Conservation (phyloP, 2,329 filamentous ascomycete species). For the Ceratocystiopsis sp. region DNA sequence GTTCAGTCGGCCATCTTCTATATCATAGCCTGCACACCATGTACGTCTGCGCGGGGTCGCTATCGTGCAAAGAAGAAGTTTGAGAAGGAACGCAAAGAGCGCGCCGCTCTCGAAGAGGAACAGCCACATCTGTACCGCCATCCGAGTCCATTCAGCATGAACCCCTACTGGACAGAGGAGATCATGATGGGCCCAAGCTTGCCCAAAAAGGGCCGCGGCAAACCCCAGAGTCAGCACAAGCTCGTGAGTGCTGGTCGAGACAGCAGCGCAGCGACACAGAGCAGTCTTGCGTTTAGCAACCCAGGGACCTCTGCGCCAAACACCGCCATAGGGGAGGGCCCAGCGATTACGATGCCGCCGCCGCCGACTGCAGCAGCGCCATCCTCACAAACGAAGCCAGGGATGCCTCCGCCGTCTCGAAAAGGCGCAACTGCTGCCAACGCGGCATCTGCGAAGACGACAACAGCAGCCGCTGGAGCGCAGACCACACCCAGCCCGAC, state of each 20-base stretch:
- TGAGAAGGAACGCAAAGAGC: conserved; percentile 47
- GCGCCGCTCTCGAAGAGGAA: conserved; percentile 46
- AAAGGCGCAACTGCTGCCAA: no score
- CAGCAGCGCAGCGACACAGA: conserved; percentile 25
- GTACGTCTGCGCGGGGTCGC: conserved; percentile 51
- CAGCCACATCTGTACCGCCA: conserved; percentile 63
- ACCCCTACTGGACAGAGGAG: conserved; percentile 78
- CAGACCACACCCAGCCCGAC: conserved; percentile 20
- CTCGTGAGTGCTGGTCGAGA: conserved; percentile 40
- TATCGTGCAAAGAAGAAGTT: conserved; percentile 56
- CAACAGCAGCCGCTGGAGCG: no score
- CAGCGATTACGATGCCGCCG: no score
- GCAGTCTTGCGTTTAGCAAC: conserved; percentile 20
- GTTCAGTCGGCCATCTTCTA: conserved; percentile 67
- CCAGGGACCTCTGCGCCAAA: conserved; percentile 7
- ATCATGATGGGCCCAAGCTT: conserved; percentile 65
- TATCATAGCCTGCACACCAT: conserved; percentile 62
- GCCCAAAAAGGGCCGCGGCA: conserved; percentile 40
- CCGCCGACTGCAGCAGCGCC: not conserved
- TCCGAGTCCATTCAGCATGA: conserved; percentile 68
- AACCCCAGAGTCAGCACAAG: conserved; percentile 39
- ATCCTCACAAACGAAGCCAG: no score
- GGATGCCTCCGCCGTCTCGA: no score
- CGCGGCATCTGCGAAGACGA: not conserved
- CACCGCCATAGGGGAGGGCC: no score